Evolutionary conservation across 441 rosid genomes (phyloP).

Genomic region (Adansonia gregorii): DNA sequence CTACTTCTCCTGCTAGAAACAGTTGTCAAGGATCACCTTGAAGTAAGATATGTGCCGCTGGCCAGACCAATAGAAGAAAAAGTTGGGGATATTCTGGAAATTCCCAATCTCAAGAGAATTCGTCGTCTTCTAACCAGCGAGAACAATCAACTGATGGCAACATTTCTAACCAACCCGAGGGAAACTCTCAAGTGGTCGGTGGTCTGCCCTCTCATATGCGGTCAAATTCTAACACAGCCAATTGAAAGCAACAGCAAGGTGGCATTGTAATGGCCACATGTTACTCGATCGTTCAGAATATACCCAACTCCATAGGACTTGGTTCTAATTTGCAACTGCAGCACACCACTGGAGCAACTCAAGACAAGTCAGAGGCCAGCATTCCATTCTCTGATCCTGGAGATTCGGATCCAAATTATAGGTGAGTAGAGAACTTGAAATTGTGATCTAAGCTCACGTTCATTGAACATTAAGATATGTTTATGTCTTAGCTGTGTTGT

Average conservation of each 20-base stretch:
- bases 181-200: slow-evolving; percentile 51
- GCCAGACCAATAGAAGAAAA: slow-evolving; percentile 87
- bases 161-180: slow-evolving; percentile 58
- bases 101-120: slow-evolving; percentile 70
- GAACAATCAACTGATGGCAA: slow-evolving; percentile 63
- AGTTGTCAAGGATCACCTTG: slow-evolving; percentile 91
- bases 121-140: slow-evolving; percentile 63
- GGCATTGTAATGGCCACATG: slow-evolving; percentile 50
- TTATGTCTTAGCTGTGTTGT: background rate
- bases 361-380: slow-evolving; percentile 58
- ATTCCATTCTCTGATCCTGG: slow-evolving; percentile 84
- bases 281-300: slow-evolving; percentile 50
- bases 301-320: slow-evolving; percentile 48
- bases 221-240: slow-evolving; percentile 49
- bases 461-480: background rate
- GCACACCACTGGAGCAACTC: slow-evolving; percentile 48
- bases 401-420: slow-evolving; percentile 99
- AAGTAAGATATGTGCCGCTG: slow-evolving; percentile 76
- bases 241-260: slow-evolving; percentile 68
- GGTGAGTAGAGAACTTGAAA: slow-evolving; percentile 49
- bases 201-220: slow-evolving; percentile 59
- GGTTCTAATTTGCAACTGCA: slow-evolving; percentile 47
- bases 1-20: slow-evolving; percentile 91
- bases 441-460: background rate
- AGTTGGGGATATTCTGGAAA: slow-evolving; percentile 78